phyloP scores from a whole-genome alignment of 257 asterid genomes.

The Solanum pimpinellifolium region DNA sequence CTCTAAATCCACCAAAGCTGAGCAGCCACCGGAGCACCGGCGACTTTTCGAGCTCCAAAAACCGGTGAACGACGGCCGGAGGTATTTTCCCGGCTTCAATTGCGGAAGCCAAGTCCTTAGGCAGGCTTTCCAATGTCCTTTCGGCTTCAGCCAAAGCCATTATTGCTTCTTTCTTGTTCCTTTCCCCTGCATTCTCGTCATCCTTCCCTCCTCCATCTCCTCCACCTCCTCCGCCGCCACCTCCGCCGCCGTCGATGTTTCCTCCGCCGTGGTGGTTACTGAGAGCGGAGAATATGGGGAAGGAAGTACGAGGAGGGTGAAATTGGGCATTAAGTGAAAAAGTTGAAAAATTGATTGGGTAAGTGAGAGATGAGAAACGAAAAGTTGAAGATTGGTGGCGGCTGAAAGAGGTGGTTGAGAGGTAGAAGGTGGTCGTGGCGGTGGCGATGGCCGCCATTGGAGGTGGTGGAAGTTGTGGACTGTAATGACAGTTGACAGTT shows the following conservation, averaged over 20 bases:
- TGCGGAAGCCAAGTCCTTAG: slow-evolving; percentile 74
- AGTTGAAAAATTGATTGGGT: not conserved
- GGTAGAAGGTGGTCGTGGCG: slow-evolving; percentile 9
- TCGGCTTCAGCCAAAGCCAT: slow-evolving; percentile 71
- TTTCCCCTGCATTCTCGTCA: slow-evolving; percentile 57
- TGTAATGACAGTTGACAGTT: slow-evolving; percentile 1
- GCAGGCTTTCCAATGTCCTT: slow-evolving; percentile 69
- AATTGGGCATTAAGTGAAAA: slow-evolving; percentile 12
- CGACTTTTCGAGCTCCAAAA: slow-evolving; percentile 71
- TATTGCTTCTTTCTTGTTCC: slow-evolving; percentile 62
- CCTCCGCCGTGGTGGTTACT: not conserved
- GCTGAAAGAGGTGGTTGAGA: not conserved
- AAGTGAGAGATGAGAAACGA: slow-evolving; percentile 1
- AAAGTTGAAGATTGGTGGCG: not conserved
- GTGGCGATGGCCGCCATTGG: slow-evolving; percentile 5
- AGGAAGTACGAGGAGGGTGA: slow-evolving; percentile 13
- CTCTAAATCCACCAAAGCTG: slow-evolving; percentile 74
- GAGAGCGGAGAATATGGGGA: slow-evolving; percentile 20
- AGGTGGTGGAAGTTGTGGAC: slow-evolving; percentile 6
- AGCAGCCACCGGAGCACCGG: slow-evolving; percentile 62
- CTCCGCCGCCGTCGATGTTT: slow-evolving; percentile 8
- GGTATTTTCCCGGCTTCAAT: slow-evolving; percentile 78
- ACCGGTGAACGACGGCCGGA: slow-evolving; percentile 43
- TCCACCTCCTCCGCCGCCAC: slow-evolving; percentile 9
- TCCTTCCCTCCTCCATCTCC: slow-evolving; percentile 21